Conservation (phyloP, 2,329 filamentous ascomycete genomes). For the Fusarium proliferatum region DNA sequence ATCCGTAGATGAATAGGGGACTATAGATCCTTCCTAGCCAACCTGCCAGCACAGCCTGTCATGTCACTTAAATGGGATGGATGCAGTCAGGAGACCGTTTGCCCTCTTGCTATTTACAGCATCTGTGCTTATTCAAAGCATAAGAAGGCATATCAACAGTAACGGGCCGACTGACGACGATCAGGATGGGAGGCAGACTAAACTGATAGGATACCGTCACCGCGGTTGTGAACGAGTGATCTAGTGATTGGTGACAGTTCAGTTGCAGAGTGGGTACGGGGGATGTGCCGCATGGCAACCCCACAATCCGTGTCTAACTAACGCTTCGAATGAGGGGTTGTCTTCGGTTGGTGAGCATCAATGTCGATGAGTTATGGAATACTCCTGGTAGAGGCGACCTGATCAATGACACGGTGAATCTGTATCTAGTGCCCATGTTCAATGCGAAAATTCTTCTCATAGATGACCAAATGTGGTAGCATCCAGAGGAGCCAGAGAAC, state of each 20-base stretch:
- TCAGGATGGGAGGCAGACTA: conserved; percentile 28
- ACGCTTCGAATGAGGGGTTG: conserved; percentile 34
- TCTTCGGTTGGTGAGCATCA: conserved; percentile 5
- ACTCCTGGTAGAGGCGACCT: neutral
- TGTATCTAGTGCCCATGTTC: neutral
- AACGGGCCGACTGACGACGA: conserved; percentile 47
- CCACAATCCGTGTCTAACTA: conserved; percentile 31
- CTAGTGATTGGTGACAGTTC: conserved; percentile 40
- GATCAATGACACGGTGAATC: neutral
- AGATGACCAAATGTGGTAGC: neutral
- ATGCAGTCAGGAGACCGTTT: conserved; percentile 1
- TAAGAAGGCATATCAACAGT: conserved; percentile 11
- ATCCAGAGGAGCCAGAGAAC: neutral
- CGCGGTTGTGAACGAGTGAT: conserved; percentile 39
- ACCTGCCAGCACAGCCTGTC: conserved; percentile 11
- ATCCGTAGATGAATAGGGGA: neutral
- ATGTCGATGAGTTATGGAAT: neutral
- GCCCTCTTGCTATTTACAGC: neutral
- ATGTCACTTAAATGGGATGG: neutral
- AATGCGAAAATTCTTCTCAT: neutral
- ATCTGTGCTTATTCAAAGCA: conserved; percentile 8
- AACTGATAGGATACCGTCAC: conserved; percentile 47
- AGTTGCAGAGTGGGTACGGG: conserved; percentile 28
- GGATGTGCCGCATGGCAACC: conserved; percentile 44
- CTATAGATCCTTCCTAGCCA: neutral